Conservation (phyloP, 1,139 yeast species). For the Pichia sp. region DNA sequence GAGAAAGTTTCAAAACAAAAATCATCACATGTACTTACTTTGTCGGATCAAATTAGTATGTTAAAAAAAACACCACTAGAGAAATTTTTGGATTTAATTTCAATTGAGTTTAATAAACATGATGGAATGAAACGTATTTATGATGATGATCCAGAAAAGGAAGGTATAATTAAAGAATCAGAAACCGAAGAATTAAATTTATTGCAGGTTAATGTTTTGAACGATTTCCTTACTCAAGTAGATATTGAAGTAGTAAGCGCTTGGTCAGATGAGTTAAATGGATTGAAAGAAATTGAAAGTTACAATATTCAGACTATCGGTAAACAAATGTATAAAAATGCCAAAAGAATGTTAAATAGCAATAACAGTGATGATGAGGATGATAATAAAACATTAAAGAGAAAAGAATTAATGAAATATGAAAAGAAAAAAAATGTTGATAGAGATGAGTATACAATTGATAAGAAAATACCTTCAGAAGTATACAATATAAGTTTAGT, state of each 20-base stretch:
- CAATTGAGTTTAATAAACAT: conserved; percentile 10
- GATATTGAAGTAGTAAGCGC: conserved; percentile 6
- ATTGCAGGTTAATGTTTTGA: conserved; percentile 5
- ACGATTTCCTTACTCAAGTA: conserved; percentile 5
- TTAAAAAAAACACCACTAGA: conserved; percentile 7
- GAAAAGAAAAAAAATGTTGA: conserved; percentile 6
- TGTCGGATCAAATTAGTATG: conserved; percentile 1
- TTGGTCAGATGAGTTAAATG: neutral
- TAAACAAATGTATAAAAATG: conserved; percentile 3
- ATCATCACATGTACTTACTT: neutral
- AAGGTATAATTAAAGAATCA: neutral
- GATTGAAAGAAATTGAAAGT: neutral
- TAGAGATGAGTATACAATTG: neutral
- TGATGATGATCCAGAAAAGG: neutral
- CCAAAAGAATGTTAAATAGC: neutral
- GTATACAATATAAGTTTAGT: conserved; percentile 1
- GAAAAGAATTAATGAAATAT: conserved; percentile 1
- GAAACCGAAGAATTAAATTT: neutral
- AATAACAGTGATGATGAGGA: neutral
- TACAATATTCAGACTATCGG: conserved; percentile 2
- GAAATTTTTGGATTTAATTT: conserved; percentile 7
- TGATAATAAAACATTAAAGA: neutral
- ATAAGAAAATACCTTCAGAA: conserved; percentile 4
- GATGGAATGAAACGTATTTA: neutral
- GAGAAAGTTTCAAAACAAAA: neutral